These are phyloP conservation scores for Colletotrichum limetticola DNA, from an alignment of 2,329 filamentous ascomycete species.

Conservation along the genomic window DNA sequence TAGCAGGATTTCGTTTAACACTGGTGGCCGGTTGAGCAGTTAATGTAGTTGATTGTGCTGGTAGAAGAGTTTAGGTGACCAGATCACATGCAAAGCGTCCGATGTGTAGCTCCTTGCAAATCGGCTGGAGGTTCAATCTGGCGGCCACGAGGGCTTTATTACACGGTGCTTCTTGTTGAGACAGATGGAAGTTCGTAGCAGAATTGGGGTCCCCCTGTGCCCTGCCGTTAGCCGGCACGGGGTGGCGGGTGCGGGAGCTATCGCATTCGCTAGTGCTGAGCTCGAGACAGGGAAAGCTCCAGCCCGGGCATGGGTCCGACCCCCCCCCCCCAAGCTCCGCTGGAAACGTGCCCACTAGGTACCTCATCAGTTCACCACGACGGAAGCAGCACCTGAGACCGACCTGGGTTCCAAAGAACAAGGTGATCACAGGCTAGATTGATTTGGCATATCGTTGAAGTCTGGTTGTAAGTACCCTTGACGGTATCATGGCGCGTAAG, in stretches of 20 bases:
- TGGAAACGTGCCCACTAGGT: not conserved
- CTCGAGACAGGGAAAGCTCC: slow-evolving; percentile 22
- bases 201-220: not conserved
- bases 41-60: not conserved
- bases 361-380: not conserved
- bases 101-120: not conserved
- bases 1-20: not conserved
- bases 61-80: not conserved
- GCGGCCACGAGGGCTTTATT: not conserved
- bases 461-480: not conserved
- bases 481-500: not conserved
- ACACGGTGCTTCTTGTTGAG: slow-evolving; percentile 5
- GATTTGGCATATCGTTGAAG: not conserved
- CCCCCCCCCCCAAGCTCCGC: not conserved
- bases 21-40: not conserved
- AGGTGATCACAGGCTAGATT: too few species aligned
- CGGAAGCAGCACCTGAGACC: too few species aligned
- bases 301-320: not conserved
- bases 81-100: slow-evolving; percentile 6
- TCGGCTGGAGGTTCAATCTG: not conserved
- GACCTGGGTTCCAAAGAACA: too few species aligned
- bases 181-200: not conserved
- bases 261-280: not conserved
- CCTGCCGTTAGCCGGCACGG: not conserved
- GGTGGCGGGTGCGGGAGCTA: slow-evolving; percentile 3